Percentiles rank a stretch among this genome's conserved stretches.
Evolutionary conservation across 495 filamentous ascomycete species (phyloP).

Genomic region (Daldinia vernicosa): DNA sequence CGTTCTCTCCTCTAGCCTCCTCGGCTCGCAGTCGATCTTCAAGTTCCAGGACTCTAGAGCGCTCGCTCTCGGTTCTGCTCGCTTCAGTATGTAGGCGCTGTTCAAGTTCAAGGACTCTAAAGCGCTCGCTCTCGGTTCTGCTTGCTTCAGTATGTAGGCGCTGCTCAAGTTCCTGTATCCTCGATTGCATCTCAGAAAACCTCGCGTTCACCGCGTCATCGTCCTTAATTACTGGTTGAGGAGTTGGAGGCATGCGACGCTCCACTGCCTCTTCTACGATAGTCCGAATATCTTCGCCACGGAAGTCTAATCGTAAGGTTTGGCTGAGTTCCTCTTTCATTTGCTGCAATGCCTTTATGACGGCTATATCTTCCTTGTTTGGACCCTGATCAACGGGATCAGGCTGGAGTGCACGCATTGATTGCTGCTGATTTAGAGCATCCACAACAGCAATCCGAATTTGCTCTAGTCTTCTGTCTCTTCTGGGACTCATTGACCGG

Average conservation of each 20-base stretch:
- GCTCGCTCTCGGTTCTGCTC: slow-evolving; percentile 41
- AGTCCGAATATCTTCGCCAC: slow-evolving; percentile 64
- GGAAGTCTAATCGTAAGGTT: slow-evolving; percentile 54
- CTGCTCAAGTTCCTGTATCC: slow-evolving; percentile 49
- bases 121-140: slow-evolving; percentile 43
- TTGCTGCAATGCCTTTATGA: slow-evolving; percentile 54
- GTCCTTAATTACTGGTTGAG: slow-evolving; percentile 44
- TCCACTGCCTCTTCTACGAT: slow-evolving; percentile 68
- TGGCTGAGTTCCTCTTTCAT: slow-evolving; percentile 60
- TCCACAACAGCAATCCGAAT: slow-evolving; percentile 83
- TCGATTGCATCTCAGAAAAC: slow-evolving; percentile 52
- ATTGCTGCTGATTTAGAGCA: slow-evolving; percentile 71
- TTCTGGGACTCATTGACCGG: slow-evolving; percentile 70
- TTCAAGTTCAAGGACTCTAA: slow-evolving; percentile 51
- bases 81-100: no score
- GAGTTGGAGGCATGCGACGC: slow-evolving; percentile 55
- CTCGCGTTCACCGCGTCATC: slow-evolving; percentile 50
- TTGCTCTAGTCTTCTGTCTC: slow-evolving; percentile 83
- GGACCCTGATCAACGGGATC: slow-evolving; percentile 31
- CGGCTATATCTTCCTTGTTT: slow-evolving; percentile 38
- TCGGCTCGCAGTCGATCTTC: slow-evolving; percentile 58
- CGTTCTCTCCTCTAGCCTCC: slow-evolving; percentile 53
- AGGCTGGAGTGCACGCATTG: slow-evolving; percentile 36
- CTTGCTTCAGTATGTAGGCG: slow-evolving; percentile 44
- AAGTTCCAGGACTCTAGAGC: slow-evolving; percentile 46